These are phyloP conservation scores for Lasiodiplodia sp. DNA, from an alignment of 2,329 filamentous ascomycete species.

Conservation along the genomic window DNA sequence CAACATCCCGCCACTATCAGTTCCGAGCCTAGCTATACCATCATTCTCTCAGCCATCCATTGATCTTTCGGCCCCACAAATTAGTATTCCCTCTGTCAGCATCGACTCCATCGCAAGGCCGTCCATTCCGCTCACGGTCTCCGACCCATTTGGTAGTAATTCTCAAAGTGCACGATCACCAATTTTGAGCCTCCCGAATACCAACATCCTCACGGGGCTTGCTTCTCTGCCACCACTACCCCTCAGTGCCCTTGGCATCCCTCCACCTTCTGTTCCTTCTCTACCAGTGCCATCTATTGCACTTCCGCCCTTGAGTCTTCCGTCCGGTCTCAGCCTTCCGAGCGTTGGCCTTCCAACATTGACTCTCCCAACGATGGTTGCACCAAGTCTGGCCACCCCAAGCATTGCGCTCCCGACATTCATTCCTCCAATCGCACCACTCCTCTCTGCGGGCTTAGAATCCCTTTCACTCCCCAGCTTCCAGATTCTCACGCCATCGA, in stretches of 20 bases:
- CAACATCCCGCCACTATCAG: not conserved
- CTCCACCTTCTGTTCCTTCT: not conserved
- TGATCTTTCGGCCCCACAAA: not conserved
- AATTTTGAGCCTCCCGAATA: not conserved
- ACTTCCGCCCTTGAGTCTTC: not conserved
- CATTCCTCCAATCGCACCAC: not conserved
- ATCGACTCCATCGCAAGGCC: not conserved
- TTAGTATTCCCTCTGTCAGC: not conserved
- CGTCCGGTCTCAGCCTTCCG: not conserved
- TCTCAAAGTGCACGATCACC: not conserved
- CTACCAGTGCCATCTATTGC: not conserved
- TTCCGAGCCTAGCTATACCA: not conserved
- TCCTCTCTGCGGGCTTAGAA: not conserved
- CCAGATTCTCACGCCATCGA: not conserved
- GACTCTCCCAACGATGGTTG: not conserved
- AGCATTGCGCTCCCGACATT: not conserved
- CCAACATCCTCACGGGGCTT: not conserved
- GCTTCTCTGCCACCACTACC: not conserved
- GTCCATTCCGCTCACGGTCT: not conserved
- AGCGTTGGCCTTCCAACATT: constrained; percentile 7
- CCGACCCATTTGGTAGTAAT: not conserved
- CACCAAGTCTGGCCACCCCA: not conserved
- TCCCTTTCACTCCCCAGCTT: not conserved
- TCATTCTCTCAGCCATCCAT: not conserved
- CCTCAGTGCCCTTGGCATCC: too few relatives aligned